Evolutionary conservation across 2,329 filamentous ascomycete species (phyloP).

Genomic region (Myriosclerotinia duriaeana): DNA sequence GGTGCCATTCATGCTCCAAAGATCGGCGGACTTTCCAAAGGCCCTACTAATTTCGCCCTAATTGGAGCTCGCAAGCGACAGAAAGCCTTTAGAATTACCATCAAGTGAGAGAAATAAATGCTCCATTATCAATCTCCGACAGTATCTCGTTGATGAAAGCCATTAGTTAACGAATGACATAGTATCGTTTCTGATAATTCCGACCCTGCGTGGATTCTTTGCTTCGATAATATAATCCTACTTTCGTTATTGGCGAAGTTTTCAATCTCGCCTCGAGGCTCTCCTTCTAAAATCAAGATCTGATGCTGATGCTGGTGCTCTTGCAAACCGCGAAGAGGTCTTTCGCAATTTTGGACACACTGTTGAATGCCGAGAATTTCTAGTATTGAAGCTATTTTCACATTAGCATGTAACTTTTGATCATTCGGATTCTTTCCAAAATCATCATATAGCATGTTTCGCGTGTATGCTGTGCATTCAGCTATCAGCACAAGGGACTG

Average conservation of each 20-base stretch:
- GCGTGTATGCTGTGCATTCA: neutral
- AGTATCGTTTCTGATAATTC: neutral
- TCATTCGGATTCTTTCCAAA: too few relatives aligned
- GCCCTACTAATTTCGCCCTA: neutral
- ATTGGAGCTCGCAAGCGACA: neutral
- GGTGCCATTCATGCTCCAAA: neutral
- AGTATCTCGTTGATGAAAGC: neutral
- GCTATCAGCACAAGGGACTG: neutral
- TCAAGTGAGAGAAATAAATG: neutral
- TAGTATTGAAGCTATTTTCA: constrained; percentile 1
- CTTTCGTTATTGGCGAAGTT: neutral
- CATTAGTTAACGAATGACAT: neutral
- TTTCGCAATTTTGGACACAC: neutral
- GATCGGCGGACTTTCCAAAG: neutral
- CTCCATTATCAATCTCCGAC: neutral
- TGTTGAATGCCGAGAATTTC: neutral
- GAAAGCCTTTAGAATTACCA: neutral
- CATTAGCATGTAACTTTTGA: neutral
- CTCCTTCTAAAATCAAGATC: neutral
- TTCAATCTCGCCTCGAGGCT: neutral
- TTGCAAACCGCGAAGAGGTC: neutral
- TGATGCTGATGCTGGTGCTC: neutral
- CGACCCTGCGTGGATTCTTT: neutral
- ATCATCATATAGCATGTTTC: neutral
- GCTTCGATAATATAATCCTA: constrained; percentile 3